phyloP scores from a whole-genome alignment of 331 rosid genomes.

The Quercus tomentella region DNA sequence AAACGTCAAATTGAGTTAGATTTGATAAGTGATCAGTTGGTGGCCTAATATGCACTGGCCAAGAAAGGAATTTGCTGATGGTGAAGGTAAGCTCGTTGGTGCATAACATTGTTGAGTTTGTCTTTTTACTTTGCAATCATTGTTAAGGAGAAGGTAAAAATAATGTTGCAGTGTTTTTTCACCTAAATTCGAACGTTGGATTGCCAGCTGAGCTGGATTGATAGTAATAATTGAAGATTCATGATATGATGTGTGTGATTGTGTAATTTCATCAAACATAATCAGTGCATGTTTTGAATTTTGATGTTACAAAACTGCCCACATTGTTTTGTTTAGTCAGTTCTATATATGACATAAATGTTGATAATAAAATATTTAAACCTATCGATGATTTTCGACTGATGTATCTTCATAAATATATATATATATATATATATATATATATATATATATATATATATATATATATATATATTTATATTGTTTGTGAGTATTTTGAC shows the following conservation, averaged over 20 bases:
- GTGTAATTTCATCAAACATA: not conserved
- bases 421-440: no score
- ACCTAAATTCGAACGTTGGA: conserved; percentile 22
- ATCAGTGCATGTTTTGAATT: not conserved
- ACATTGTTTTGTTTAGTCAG: no score
- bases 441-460: no score
- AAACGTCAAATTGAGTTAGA: not conserved
- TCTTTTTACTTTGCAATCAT: not conserved
- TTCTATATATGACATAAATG: no score
- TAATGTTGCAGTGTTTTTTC: not conserved
- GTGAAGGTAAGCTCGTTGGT: not conserved
- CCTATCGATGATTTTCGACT: not conserved
- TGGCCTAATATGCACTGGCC: conserved; percentile 20
- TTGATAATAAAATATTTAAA: not conserved
- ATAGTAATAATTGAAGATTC: not conserved
- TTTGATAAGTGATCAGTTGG: not conserved
- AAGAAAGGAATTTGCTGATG: not conserved
- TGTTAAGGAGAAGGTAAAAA: not conserved
- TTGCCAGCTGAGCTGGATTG: conserved; percentile 5
- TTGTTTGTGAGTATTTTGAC: no score
- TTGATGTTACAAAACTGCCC: no score
- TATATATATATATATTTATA: no score
- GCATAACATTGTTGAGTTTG: not conserved
- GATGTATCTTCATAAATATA: not conserved
- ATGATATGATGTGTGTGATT: no score